These are phyloP conservation scores for Fusarium odoratissimum DNA, from an alignment of 2,329 filamentous ascomycete genomes.

Conservation along the genomic window DNA sequence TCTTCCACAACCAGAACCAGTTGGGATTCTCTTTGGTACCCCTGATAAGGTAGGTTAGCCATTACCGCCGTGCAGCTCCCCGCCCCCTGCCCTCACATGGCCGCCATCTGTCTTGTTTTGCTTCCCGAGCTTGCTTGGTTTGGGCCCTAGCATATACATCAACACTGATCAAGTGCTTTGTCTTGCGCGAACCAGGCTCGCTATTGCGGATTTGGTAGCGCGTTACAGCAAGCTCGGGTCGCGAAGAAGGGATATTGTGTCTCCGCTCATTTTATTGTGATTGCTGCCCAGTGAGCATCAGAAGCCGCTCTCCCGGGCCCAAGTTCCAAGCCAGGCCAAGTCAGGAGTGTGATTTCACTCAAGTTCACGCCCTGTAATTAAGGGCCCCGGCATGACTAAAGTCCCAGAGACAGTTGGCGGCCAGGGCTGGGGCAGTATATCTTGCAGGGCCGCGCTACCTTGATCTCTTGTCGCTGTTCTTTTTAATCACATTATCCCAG, in stretches of 20 bases:
- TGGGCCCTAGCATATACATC: constrained; percentile 26
- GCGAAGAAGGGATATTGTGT: constrained; percentile 4
- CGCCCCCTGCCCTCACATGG: constrained; percentile 38
- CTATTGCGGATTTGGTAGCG: constrained; percentile 5
- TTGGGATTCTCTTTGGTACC: not conserved
- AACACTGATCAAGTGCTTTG: constrained; percentile 4
- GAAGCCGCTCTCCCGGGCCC: constrained; percentile 10
- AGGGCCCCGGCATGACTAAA: constrained; percentile 37
- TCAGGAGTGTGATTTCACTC: constrained; percentile 32
- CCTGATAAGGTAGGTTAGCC: constrained; percentile 21
- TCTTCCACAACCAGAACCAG: not conserved
- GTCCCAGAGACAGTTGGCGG: constrained; percentile 21
- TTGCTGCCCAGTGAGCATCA: constrained; percentile 26
- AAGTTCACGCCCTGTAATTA: constrained; percentile 31
- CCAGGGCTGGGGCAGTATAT: constrained; percentile 40
- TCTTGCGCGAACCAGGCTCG: not conserved
- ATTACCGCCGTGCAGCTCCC: constrained; percentile 19
- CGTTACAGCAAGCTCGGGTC: constrained; percentile 15
- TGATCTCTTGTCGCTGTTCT: constrained; percentile 37
- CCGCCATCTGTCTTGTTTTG: constrained; percentile 31
- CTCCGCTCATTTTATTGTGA: constrained; percentile 12
- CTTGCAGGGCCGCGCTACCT: constrained; percentile 43
- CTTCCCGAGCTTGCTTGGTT: constrained; percentile 26
- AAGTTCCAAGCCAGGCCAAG: constrained; percentile 15
- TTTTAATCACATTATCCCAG: constrained; percentile 41